Evolutionary conservation across 257 asterid genomes (phyloP), one percentile per base, ranked within the genome.

Genomic region (Nyctanthes arbortristis): DNA sequence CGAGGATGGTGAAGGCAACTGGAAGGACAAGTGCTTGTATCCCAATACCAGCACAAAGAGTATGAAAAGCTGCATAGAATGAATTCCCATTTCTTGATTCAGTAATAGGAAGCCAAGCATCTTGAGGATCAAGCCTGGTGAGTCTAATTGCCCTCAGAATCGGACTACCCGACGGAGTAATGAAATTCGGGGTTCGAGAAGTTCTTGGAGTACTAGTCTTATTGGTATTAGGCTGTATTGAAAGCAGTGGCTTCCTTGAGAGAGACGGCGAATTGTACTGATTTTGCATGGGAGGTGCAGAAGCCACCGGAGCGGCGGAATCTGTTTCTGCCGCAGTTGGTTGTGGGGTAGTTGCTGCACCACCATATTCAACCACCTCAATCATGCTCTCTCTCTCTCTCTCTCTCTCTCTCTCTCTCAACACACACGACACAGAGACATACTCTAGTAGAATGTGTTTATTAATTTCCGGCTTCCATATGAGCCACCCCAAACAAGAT

Each of bases 101-200:
- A 0, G 95, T 87, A 20, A 87, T 87, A 16, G 95, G 95, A 29
- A 87, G 84, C 95, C 95, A 87, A 0, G 95, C 91, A 35, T 87
- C 95, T 0, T 87, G 85, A 0, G 86, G 91, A 43, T 87, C 91
- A 5, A 87, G 72, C 73, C 60, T 83, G 8, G 89, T 87, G 72
- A 85, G 58, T 63, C 61, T 45, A 37, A 64, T 13, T 37, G 61
- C 70, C 55, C 61, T 66, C 47, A 61, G 18, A 4, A 66, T 29
- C 0, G 70, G 70, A 47, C 70, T 66, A 45, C 70, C 62, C 45
- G 49, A 45, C 4, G 70, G 70, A 2, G 70, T 66, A 9, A 66
- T 45, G 45, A 66, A 66, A 47, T 47, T 66, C 0, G 70, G 70
- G 4, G 70, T 66, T 18, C 60, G 49, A 24, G 68, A 31, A 66